Evolutionary conservation across 2,329 filamentous ascomycete species (phyloP).

Genomic region (Whalleya microplaca): DNA sequence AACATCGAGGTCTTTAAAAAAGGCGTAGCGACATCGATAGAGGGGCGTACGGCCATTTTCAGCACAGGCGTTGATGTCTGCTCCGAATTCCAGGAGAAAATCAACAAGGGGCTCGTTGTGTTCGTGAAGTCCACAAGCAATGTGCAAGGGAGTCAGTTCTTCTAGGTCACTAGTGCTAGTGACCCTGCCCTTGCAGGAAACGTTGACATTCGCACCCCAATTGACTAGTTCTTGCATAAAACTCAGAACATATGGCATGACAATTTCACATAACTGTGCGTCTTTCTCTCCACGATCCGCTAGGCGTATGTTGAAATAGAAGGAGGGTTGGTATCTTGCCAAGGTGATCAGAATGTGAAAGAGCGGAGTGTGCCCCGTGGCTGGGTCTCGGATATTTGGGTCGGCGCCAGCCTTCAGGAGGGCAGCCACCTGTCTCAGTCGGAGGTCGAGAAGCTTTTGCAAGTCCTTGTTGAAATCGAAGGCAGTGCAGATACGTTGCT

Average conservation of each 20-base stretch:
- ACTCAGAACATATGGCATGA: neutral
- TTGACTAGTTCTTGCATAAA: neutral
- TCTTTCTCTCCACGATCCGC: neutral
- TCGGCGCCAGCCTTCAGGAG: conserved; percentile 11
- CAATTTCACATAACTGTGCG: neutral
- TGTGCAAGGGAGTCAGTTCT: conserved; percentile 3
- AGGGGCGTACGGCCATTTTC: conserved; percentile 1
- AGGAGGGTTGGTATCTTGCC: neutral
- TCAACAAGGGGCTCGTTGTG: neutral
- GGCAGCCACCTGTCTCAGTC: neutral
- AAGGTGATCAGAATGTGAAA: neutral
- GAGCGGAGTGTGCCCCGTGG: neutral
- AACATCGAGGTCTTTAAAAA: neutral
- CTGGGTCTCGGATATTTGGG: neutral
- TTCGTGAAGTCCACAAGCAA: neutral
- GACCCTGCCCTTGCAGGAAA: neutral
- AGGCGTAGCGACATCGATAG: neutral
- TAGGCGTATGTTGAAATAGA: neutral
- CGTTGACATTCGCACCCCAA: neutral
- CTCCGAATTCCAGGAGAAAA: conserved; percentile 3
- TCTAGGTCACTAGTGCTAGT: neutral
- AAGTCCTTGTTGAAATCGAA: neutral
- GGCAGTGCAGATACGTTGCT: too few relatives aligned
- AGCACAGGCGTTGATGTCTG: conserved; percentile 4
- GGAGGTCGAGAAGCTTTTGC: neutral